phyloP scores from a whole-genome alignment of 2,329 filamentous ascomycete genomes.

The Stenocarpella maydis region DNA sequence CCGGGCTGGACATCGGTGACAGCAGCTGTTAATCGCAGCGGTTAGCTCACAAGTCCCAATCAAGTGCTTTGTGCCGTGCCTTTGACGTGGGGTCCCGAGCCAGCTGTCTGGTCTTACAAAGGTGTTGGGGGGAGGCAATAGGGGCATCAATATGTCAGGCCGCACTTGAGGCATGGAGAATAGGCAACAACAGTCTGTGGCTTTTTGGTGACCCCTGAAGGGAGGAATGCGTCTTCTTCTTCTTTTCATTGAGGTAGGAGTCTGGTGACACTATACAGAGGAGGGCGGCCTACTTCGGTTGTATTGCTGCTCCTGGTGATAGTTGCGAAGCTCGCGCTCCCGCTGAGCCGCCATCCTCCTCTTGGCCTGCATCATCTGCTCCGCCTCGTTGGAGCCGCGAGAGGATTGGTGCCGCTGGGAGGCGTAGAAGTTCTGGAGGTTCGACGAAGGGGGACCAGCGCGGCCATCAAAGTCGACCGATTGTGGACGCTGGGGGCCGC shows the following conservation, averaged over 20 bases:
- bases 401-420: conserved; percentile 89
- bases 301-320: conserved; percentile 99
- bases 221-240: conserved; percentile 46
- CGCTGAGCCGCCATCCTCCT: conserved; percentile 98
- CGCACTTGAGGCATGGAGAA: conserved; percentile 35
- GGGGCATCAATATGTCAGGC: conserved; percentile 31
- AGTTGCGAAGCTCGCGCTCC: conserved; percentile 98
- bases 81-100: conserved; percentile 39
- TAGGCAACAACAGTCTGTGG: conserved; percentile 28
- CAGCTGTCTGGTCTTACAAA: conserved; percentile 38
- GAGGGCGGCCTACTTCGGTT: conserved; percentile 95
- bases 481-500: conserved; percentile 34
- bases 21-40: conserved; percentile 54
- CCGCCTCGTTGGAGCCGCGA: conserved; percentile 86
- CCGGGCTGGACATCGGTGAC: conserved; percentile 54
- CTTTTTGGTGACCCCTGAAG: conserved; percentile 40
- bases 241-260: conserved; percentile 49
- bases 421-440: conserved; percentile 93
- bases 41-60: conserved; percentile 41
- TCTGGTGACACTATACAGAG: conserved; percentile 71
- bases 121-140: conserved; percentile 37
- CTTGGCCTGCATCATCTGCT: conserved; percentile 99
- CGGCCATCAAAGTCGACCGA: conserved; percentile 56
- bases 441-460: conserved; percentile 66
- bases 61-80: conserved; percentile 20